Evolutionary conservation across 2,329 filamentous ascomycete species (phyloP), one percentile per base, ranked within the genome.

Genomic region (Plenodomus tracheiphilus): DNA sequence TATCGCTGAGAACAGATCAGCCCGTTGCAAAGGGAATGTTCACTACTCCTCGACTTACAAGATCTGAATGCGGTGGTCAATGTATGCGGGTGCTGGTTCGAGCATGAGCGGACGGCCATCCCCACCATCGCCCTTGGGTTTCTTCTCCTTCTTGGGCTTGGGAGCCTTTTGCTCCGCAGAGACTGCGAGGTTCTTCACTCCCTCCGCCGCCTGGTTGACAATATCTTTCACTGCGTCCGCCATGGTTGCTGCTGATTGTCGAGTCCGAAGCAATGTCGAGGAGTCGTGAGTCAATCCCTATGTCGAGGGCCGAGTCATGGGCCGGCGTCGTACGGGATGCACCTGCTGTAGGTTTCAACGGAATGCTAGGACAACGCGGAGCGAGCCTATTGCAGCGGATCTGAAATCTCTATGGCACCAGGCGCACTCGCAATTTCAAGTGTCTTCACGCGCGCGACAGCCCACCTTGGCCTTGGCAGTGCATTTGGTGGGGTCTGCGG

Each of bases 61-160:
- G 41, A 97, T 79, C 44, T 88, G 83, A 66, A 97, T 86, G 56
- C 94, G 86, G 73, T 91, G 85, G 66, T 92, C 79, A 55, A 97
- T 85, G 74, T 89, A 96, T 51, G 87, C 85, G 47, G 92, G 88
- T 17, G 84, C 79, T 38, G 78, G 76, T 41, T 65, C 71, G 43
- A 80, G 61, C 64, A 80, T 77, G 25, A 77, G 64, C n/a, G 77
- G 74, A 19, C 76, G 72, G 39, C 70, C 69, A 57, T 74, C 73
- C 20, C 57, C 59, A 42, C 61, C 64, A 38, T 53, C 63, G n/a
- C 64, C 66, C 62, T 70, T 71, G 49, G 63, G 80, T 73, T 84
- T 82, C 63, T 80, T 66, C 63, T 65, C 62, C 28, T 78, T 75
- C 67, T 70, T 71, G n/a, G 65, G 56, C 32, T 64, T 64, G 9